Conservation (phyloP, 768 basidiomycete genomes). For the Termitomyces bulborhizus region DNA sequence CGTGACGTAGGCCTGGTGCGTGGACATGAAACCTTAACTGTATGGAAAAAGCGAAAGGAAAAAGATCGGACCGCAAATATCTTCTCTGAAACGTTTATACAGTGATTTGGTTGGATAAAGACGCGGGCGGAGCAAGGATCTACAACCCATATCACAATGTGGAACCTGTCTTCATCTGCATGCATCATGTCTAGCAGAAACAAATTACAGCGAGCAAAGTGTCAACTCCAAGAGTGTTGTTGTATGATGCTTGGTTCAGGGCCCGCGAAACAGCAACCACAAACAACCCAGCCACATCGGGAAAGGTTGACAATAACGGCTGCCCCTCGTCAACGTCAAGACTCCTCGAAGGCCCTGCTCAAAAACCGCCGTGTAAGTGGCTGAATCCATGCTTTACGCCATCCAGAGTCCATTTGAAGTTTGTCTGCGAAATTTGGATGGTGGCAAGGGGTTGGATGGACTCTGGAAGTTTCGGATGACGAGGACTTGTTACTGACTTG, state of each 20-base stretch:
- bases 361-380: conserved; percentile 37
- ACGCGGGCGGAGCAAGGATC: no score
- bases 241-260: not conserved
- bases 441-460: conserved; percentile 33
- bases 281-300: conserved; percentile 15
- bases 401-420: conserved; percentile 15
- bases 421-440: conserved; percentile 20
- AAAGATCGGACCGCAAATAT: no score
- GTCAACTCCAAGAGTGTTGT: not conserved
- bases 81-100: no score
- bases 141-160: no score
- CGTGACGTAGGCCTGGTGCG: no score
- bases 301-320: conserved; percentile 12
- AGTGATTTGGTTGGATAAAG: no score
- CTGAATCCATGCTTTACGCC: conserved; percentile 15
- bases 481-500: conserved; percentile 19
- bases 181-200: no score
- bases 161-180: no score
- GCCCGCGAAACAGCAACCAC: not conserved
- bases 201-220: no score
- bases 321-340: conserved; percentile 32
- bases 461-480: conserved; percentile 28
- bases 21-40: no score
- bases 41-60: no score
- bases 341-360: conserved; percentile 28